Conservation (phyloP, 2,329 filamentous ascomycete genomes). For the Xylogone sp. region DNA sequence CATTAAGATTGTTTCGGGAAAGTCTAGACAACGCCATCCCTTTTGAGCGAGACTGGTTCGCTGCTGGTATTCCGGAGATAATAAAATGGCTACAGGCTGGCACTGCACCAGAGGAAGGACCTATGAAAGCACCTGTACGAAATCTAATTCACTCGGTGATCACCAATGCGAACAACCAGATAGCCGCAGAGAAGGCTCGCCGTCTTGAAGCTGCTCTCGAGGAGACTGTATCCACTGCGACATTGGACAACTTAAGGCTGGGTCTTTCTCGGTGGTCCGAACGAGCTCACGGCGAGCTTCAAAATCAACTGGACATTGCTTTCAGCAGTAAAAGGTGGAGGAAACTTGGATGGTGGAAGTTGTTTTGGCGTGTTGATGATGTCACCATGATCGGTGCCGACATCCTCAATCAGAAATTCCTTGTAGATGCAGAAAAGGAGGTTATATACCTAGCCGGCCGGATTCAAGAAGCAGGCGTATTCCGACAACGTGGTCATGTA, state of each 20-base stretch:
- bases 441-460: constrained; percentile 81
- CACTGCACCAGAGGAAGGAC: constrained; percentile 34
- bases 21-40: constrained; percentile 65
- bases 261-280: constrained; percentile 72
- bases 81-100: constrained; percentile 59
- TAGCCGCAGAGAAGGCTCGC: constrained; percentile 45
- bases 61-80: constrained; percentile 64
- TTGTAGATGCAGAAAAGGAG: constrained; percentile 73
- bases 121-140: constrained; percentile 63
- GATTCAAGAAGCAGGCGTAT: constrained; percentile 61
- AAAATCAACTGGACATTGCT: constrained; percentile 72
- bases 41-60: constrained; percentile 72
- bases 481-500: constrained; percentile 3
- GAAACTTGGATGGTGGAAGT: constrained; percentile 86
- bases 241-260: constrained; percentile 45
- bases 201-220: constrained; percentile 27
- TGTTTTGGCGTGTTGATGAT: constrained; percentile 93
- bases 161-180: constrained; percentile 44
- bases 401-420: constrained; percentile 72
- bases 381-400: constrained; percentile 79
- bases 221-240: constrained; percentile 29
- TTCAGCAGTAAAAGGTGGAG: constrained; percentile 76
- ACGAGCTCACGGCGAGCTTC: constrained; percentile 76
- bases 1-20: constrained; percentile 63
- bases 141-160: constrained; percentile 66